Evolutionary conservation across 139 green algal genomes (phyloP).

Genomic region (Penium margaritaceum): DNA sequence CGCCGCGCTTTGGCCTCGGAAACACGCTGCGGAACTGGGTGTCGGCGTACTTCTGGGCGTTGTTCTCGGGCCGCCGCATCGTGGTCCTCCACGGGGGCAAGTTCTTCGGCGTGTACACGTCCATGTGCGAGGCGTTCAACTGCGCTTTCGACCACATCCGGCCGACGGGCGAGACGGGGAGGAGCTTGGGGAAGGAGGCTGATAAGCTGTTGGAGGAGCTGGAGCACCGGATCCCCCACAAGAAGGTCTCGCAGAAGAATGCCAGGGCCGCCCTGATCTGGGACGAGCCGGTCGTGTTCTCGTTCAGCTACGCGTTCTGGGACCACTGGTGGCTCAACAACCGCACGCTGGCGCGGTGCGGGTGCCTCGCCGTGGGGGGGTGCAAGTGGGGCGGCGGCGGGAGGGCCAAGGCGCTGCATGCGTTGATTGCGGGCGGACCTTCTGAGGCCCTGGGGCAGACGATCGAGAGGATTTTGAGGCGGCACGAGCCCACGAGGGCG

Average conservation of each 20-base stretch:
- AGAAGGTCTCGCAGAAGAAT: too few relatives aligned
- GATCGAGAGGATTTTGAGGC: not conserved
- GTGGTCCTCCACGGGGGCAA: not conserved
- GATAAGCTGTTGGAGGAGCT: too few relatives aligned
- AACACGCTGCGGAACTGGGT: conserved; percentile 10
- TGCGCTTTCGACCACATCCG: conserved; percentile 9
- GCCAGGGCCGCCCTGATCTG: not conserved
- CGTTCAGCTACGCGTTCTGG: conserved; percentile 14
- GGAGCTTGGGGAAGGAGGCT: not conserved
- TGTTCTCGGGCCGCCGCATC: not conserved
- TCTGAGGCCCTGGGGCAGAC: not conserved
- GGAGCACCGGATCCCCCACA: too few relatives aligned
- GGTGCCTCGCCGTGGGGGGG: not conserved
- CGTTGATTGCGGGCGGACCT: conserved; percentile 1
- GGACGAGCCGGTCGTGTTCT: not conserved
- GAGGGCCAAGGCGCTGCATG: conserved; percentile 1
- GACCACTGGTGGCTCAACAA: conserved; percentile 8
- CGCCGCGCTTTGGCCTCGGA: not conserved
- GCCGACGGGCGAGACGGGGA: not conserved
- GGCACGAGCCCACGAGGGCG: conserved; percentile 11
- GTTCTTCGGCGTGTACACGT: not conserved
- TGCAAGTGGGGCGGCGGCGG: not conserved
- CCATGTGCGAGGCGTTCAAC: not conserved
- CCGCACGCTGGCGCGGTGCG: not conserved
- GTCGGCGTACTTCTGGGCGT: not conserved